phyloP scores from a whole-genome alignment of 2,329 filamentous ascomycete genomes.

The Thelonectria olida region DNA sequence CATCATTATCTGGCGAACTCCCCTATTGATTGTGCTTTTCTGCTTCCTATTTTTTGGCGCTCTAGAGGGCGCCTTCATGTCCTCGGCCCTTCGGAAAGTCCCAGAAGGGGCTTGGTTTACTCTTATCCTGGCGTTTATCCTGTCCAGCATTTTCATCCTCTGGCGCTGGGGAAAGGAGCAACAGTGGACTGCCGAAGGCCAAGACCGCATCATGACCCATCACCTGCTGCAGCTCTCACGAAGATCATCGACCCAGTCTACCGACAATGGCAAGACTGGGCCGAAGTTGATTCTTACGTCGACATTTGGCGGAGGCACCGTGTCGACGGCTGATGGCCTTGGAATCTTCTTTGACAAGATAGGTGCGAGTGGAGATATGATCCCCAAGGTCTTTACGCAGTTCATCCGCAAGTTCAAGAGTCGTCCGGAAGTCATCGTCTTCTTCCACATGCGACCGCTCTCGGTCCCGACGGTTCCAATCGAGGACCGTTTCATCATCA shows the following conservation, averaged over 20 bases:
- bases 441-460: conserved; percentile 75
- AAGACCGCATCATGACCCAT: conserved; percentile 65
- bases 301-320: conserved; percentile 48
- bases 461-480: conserved; percentile 62
- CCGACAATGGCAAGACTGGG: background rate
- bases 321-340: conserved; percentile 61
- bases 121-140: conserved; percentile 66
- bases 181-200: conserved; percentile 75
- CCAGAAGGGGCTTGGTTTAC: conserved; percentile 83
- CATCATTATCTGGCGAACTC: conserved; percentile 74
- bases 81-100: conserved; percentile 74
- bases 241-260: background rate
- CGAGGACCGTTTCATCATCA: conserved; percentile 56
- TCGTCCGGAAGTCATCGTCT: conserved; percentile 71
- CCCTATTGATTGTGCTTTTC: conserved; percentile 64
- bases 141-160: conserved; percentile 71
- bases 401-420: conserved; percentile 76
- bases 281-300: background rate
- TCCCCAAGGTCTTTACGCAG: conserved; percentile 62
- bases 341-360: conserved; percentile 83
- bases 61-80: conserved; percentile 74
- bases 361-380: conserved; percentile 47
- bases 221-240: conserved; percentile 47
- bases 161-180: conserved; percentile 84
- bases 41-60: conserved; percentile 69